Conservation (phyloP, 2,329 filamentous ascomycete species). For the Ambrosiella cleistominuta region DNA sequence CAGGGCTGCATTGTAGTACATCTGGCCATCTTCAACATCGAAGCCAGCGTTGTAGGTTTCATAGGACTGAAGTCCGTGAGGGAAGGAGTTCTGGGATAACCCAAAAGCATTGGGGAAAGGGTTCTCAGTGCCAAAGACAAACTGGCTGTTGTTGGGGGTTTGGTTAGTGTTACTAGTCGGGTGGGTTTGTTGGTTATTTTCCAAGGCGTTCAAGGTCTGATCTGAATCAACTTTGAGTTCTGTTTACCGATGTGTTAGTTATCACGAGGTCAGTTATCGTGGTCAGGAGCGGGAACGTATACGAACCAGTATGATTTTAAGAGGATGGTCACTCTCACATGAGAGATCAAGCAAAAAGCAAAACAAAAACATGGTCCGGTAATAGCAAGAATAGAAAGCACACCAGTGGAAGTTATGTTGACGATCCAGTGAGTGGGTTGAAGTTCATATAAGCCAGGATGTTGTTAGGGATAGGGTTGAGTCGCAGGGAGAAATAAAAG, state of each 20-base stretch:
- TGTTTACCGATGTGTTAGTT: conserved; percentile 1
- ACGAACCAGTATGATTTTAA: conserved; percentile 11
- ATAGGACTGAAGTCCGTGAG: not conserved
- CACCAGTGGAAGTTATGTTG: not conserved
- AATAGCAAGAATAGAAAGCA: not conserved
- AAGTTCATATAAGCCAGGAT: not conserved
- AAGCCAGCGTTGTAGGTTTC: conserved; percentile 3
- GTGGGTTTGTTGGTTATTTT: not conserved
- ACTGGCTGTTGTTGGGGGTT: conserved; percentile 1
- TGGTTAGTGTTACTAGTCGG: conserved; percentile 9
- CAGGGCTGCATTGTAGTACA: conserved; percentile 3
- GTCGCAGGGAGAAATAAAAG: not conserved
- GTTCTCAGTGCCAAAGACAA: conserved; percentile 6
- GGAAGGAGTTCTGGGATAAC: conserved; percentile 1
- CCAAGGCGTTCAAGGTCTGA: conserved; percentile 2
- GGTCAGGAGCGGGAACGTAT: not conserved
- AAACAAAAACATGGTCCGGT: not conserved
- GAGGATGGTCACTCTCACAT: conserved; percentile 1
- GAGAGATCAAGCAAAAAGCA: conserved; percentile 6
- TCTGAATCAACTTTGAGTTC: conserved; percentile 11
- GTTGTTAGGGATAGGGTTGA: not conserved
- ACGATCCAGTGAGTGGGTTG: not conserved
- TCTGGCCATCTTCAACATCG: conserved; percentile 5
- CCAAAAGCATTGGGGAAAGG: conserved; percentile 3
- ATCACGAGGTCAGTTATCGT: not conserved